These are phyloP conservation scores for Aureobasidium mangrovei DNA, from an alignment of 2,329 filamentous ascomycete genomes.

Conservation along the genomic window DNA sequence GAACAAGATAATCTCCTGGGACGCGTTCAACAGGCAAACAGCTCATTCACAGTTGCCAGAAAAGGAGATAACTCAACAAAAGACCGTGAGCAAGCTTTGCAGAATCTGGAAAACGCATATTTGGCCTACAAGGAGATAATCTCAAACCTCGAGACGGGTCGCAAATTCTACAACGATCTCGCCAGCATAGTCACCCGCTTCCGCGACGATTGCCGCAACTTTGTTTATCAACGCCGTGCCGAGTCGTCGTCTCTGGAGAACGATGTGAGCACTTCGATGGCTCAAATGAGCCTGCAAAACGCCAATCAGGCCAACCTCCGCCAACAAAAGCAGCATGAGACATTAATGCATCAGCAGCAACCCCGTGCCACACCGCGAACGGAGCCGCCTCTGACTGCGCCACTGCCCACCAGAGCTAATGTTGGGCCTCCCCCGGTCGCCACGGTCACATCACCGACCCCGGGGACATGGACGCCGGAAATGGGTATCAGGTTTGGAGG, in stretches of 20 bases:
- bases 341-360: conserved; percentile 22
- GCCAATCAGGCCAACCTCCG: conserved; percentile 33
- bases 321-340: conserved; percentile 36
- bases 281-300: conserved; percentile 44
- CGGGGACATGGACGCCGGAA: conserved; percentile 67
- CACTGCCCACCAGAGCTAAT: conserved; percentile 37
- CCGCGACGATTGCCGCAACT: conserved; percentile 67
- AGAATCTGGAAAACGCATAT: conserved; percentile 83
- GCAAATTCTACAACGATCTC: conserved; percentile 96
- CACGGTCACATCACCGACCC: conserved; percentile 24
- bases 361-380: conserved; percentile 36
- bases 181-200: conserved; percentile 80
- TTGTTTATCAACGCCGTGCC: conserved; percentile 69
- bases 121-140: conserved; percentile 95
- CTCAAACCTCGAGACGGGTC: conserved; percentile 78
- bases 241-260: conserved; percentile 73
- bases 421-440: conserved; percentile 16
- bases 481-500: conserved; percentile 71
- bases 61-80: conserved; percentile 56
- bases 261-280: conserved; percentile 54
- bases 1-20: conserved; percentile 67
- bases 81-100: conserved; percentile 78
- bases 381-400: conserved; percentile 47
- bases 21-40: conserved; percentile 66
- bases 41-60: conserved; percentile 65